Conservation (phyloP, 805 yeast species). For the Clavispora vitiphila region DNA sequence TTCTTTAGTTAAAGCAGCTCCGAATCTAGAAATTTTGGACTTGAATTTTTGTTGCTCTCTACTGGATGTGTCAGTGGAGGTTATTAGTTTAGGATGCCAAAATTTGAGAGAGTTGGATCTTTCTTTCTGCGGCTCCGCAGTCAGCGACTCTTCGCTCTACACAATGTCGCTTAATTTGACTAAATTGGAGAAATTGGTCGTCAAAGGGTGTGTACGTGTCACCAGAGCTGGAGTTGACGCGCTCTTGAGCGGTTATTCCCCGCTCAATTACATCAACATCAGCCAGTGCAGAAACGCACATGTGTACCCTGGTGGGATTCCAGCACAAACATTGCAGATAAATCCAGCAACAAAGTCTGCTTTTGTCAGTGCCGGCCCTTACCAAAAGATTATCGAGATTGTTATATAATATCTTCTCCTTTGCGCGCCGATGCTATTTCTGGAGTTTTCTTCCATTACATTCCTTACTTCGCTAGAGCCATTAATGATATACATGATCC, state of each 20-base stretch:
- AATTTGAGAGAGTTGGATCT: conserved; percentile 48
- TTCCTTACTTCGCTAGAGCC: not conserved
- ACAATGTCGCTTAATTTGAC: conserved; percentile 54
- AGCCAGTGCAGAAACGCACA: conserved; percentile 72
- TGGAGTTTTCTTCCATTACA: not conserved
- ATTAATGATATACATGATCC: not conserved
- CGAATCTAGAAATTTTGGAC: conserved; percentile 51
- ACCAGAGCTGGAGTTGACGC: conserved; percentile 76
- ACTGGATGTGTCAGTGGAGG: conserved; percentile 64
- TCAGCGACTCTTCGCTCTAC: conserved; percentile 63
- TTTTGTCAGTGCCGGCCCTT: conserved; percentile 50
- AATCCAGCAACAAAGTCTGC: conserved; percentile 52
- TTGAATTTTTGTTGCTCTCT: conserved; percentile 73
- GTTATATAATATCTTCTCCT: conserved; percentile 30
- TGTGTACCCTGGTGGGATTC: conserved; percentile 53
- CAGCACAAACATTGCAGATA: conserved; percentile 50
- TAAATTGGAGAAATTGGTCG: conserved; percentile 41
- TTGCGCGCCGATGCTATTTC: too few species aligned
- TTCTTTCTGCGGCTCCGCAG: conserved; percentile 77
- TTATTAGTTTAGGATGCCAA: conserved; percentile 63
- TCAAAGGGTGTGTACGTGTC: conserved; percentile 71
- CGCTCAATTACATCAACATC: conserved; percentile 50
- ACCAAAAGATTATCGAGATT: conserved; percentile 53
- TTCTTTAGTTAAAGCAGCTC: conserved; percentile 58
- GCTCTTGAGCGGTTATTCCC: conserved; percentile 50